A percentile compares a stretch with the other conserved stretches of the same genome.
phyloP scores from a whole-genome alignment of 768 basidiomycete species.

The Rhodotorula graminis region DNA sequence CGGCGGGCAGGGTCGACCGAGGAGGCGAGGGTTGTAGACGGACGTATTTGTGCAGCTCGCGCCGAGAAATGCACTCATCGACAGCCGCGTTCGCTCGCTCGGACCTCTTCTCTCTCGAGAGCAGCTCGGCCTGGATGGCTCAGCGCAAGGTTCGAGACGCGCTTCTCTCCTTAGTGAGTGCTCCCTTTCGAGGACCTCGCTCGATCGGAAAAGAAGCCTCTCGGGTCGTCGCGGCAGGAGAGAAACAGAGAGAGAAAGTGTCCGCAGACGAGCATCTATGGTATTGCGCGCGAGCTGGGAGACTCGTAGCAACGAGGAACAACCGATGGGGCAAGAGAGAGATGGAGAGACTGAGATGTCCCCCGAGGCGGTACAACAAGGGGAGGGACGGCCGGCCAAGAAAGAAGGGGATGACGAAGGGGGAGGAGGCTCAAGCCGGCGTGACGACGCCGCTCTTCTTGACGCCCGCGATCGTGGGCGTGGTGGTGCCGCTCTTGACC shows the following conservation, averaged over 20 bases:
- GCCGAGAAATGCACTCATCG: too few species aligned
- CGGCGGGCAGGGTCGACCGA: too few species aligned
- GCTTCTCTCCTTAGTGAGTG: too few species aligned
- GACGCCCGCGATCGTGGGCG: background rate
- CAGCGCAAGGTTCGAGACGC: too few species aligned
- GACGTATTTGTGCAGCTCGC: too few species aligned
- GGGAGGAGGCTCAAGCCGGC: background rate
- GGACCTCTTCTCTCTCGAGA: too few species aligned
- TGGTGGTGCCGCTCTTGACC: background rate
- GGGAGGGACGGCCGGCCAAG: background rate
- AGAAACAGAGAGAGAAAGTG: background rate
- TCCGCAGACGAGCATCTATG: background rate
- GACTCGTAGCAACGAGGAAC: background rate
- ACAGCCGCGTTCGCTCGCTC: too few species aligned
- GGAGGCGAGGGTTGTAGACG: too few species aligned
- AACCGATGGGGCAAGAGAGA: background rate
- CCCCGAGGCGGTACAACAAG: background rate
- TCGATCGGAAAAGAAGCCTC: too few species aligned
- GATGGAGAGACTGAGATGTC: background rate
- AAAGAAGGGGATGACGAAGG: background rate
- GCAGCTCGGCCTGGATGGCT: too few species aligned
- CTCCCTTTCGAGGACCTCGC: too few species aligned
- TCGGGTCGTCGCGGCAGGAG: too few species aligned
- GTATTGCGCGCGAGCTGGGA: background rate
- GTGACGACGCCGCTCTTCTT: background rate